A percentile compares a stretch with the other conserved stretches of the same genome.
Conservation (phyloP, 2,329 filamentous ascomycete species). For the Colletotrichum lindemuthianum region DNA sequence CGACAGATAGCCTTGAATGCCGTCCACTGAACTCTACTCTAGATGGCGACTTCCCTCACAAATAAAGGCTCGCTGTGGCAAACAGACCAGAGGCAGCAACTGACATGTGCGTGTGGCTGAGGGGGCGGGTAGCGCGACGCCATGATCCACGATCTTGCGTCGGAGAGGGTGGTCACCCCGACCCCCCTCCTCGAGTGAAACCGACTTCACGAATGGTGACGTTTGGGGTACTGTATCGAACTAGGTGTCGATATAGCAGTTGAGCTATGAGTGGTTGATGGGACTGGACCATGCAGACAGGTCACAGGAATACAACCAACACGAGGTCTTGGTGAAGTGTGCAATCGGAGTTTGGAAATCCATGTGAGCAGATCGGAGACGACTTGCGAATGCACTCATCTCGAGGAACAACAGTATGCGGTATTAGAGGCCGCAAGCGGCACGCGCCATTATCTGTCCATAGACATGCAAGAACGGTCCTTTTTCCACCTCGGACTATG, state of each 20-base stretch:
- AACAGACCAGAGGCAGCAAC: not conserved
- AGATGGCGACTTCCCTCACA: no score
- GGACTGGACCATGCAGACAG: no score
- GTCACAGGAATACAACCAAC: no score
- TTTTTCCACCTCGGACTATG: not conserved
- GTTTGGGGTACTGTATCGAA: not conserved
- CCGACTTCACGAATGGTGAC: not conserved
- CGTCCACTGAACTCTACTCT: no score
- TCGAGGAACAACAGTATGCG: no score
- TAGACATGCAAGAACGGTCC: not conserved
- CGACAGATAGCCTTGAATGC: no score
- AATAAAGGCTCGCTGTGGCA: not conserved
- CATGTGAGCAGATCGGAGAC: no score
- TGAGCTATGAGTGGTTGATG: no score
- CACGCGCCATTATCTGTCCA: not conserved
- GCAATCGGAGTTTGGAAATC: rapidly evolving
- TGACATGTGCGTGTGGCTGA: not conserved
- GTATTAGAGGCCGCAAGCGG: not conserved
- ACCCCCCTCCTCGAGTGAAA: not conserved
- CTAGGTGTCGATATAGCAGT: not conserved
- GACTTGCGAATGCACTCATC: no score
- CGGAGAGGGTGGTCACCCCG: not conserved
- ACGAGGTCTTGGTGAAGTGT: no score
- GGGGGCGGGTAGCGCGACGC: not conserved
- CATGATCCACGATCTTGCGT: conserved; percentile 21